Percentiles rank a stretch among this genome's conserved stretches.
Evolutionary conservation across 1,284 basidiomycete species (phyloP).

Genomic region (Pulveroboletus sp.): DNA sequence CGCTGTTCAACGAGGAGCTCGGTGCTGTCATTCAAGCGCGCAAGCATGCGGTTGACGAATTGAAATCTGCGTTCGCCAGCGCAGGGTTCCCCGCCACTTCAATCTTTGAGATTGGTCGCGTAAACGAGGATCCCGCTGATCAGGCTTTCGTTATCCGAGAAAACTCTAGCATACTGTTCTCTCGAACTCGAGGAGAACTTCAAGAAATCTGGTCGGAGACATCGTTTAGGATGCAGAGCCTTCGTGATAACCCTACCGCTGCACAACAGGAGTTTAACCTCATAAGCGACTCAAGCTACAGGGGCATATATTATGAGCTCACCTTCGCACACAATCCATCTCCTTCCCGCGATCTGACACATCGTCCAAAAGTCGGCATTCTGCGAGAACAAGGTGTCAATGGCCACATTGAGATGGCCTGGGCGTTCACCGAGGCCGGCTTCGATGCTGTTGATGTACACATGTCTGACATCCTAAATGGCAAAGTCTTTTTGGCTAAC

Average conservation of each 20-base stretch:
- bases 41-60: constrained; percentile 54
- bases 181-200: constrained; percentile 66
- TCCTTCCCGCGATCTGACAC: constrained; percentile 37
- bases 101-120: constrained; percentile 77
- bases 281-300: constrained; percentile 64
- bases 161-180: constrained; percentile 59
- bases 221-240: constrained; percentile 86
- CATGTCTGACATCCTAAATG: constrained; percentile 94
- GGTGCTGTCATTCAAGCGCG: constrained; percentile 91
- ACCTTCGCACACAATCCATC: constrained; percentile 56
- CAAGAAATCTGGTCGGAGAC: constrained; percentile 94
- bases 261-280: constrained; percentile 85
- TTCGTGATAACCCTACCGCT: constrained; percentile 82
- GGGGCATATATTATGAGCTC: constrained; percentile 80
- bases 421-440: constrained; percentile 91
- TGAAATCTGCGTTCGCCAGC: constrained; percentile 64
- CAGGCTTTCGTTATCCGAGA: constrained; percentile 67
- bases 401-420: constrained; percentile 98
- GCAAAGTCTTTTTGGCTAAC: constrained; percentile 57
- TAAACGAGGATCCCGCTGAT: constrained; percentile 54
- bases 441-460: constrained; percentile 96
- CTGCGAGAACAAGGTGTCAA: constrained; percentile 98
- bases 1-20: constrained; percentile 95
- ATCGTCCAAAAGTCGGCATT: constrained; percentile 89
- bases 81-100: constrained; percentile 73